Conservation (phyloP, 2,329 filamentous ascomycete genomes). For the Cladophialophora chaetospira region DNA sequence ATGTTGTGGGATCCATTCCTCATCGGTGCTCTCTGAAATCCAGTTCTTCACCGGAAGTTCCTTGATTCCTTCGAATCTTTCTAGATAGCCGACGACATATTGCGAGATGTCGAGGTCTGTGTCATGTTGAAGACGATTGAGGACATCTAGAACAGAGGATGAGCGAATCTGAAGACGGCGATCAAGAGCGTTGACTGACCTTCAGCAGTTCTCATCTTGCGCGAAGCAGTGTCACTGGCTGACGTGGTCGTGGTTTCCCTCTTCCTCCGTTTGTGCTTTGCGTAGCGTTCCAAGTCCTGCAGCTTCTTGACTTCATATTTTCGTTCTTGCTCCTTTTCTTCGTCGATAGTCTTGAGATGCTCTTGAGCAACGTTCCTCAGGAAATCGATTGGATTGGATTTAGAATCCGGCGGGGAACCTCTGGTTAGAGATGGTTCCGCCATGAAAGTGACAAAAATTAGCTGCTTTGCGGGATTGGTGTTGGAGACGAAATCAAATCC, state of each 20-base stretch:
- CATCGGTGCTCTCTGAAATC: constrained; percentile 56
- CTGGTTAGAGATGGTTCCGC: neutral
- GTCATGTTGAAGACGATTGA: constrained; percentile 56
- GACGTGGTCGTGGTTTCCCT: neutral
- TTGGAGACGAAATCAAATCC: neutral
- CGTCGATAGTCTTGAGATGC: constrained; percentile 23
- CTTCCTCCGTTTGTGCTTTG: constrained; percentile 15
- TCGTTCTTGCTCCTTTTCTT: constrained; percentile 21
- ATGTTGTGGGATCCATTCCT: constrained; percentile 60
- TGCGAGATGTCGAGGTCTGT: constrained; percentile 45
- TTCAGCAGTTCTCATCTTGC: constrained; percentile 28
- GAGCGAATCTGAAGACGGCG: neutral
- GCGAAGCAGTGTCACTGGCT: neutral
- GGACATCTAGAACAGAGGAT: constrained; percentile 40
- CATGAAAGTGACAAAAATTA: neutral
- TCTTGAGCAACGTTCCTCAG: constrained; percentile 23
- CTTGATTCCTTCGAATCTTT: constrained; percentile 54
- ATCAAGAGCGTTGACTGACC: constrained; percentile 12
- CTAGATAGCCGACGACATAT: constrained; percentile 57
- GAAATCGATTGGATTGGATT: constrained; percentile 1
- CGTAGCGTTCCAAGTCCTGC: constrained; percentile 24
- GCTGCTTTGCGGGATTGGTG: neutral
- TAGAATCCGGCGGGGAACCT: neutral
- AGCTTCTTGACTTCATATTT: constrained; percentile 9
- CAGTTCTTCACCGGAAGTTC: constrained; percentile 53